A percentile compares a stretch with the other conserved stretches of the same genome.
Conservation (phyloP, 352 stramenopile genomes). For the Phytopythium chamaehyphon region DNA sequence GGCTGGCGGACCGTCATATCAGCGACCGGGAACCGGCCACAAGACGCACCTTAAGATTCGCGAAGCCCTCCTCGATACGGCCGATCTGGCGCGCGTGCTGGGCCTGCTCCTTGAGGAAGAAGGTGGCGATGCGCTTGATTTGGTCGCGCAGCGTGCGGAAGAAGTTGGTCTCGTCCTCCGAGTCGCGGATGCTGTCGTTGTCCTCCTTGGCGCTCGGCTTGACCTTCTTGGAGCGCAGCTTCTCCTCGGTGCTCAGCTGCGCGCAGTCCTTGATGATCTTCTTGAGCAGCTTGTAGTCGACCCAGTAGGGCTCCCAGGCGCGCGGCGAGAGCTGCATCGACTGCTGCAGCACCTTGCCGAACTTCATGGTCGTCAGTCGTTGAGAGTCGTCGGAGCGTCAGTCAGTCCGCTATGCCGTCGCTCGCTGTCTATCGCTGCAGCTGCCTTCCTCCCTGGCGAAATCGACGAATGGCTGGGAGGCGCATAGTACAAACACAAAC, state of each 20-base stretch:
- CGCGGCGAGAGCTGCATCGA: conserved; percentile 80
- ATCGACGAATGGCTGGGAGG: too few relatives aligned
- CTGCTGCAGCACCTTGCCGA: conserved; percentile 85
- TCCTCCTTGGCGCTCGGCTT: conserved; percentile 73
- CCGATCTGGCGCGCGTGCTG: conserved; percentile 62
- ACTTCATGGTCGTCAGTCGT: conserved; percentile 74
- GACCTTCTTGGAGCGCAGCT: conserved; percentile 73
- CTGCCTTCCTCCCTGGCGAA: too few relatives aligned
- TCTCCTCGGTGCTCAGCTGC: conserved; percentile 84
- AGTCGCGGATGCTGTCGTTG: conserved; percentile 86
- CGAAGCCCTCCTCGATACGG: conserved; percentile 64
- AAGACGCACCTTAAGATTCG: conserved; percentile 50
- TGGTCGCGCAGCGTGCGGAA: conserved; percentile 80
- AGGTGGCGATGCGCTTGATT: conserved; percentile 85
- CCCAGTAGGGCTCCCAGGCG: conserved; percentile 73
- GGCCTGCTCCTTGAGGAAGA: conserved; percentile 81
- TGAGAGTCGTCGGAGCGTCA: too few relatives aligned
- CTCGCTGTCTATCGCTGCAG: not conserved
- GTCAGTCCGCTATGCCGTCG: too few relatives aligned
- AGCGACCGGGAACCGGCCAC: not conserved
- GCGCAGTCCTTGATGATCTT: conserved; percentile 89
- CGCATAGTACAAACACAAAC: too few relatives aligned
- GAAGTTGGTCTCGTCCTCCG: conserved; percentile 85
- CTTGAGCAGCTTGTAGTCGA: conserved; percentile 89
- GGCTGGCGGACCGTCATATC: too few relatives aligned